Base-by-base conservation (phyloP, 768 basidiomycete genomes). In the Russula earlei region DNA sequence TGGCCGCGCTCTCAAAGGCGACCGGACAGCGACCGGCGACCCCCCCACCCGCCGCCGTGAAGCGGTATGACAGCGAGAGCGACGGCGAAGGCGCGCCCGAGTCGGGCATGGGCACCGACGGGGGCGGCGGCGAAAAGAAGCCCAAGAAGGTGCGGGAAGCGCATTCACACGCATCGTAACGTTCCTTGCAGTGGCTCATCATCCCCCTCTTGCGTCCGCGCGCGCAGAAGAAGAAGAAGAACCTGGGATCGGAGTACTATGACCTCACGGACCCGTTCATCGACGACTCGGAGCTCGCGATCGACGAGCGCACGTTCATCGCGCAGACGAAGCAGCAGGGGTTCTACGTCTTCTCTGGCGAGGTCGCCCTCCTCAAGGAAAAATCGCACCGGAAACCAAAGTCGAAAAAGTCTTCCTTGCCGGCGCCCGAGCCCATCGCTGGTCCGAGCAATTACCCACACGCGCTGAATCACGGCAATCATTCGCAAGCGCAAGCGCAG, bases 211-310 rank as follows among this genome's bases (percentile, higher is more conserved):
- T 31, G 15, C 19, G 22, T 49, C 24, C 5, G 11, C 15, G 3
- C 19, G 11, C 14, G 9, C 15, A 56, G 51, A 48, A 58, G 52
- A 58, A 76, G 65, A 65, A 68, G 68, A 83, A 82, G 66, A 78
- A 74, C 54, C 67, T 69, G 1, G 74, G 75, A 0, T 71, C 81
- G 20, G 89, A 87, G 66, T 90, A 92, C 65, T 99, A 99, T 75
- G 95, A 99, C 72, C 75, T 84, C 19, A 72, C 77, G 0, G 96
- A 99, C 71, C 87, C 91, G 0, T 98, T 98, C 73, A 96, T 99
- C 66, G 96, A 99, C 75, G 96, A 99, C 71, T 91, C 91, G 1
- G 95, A 98, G 66, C 75, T 95, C 54, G 84, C 82, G 24, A 72
- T 94, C 44, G 94, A 98, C 72, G 84, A 94, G 66, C 84, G 95